These are phyloP conservation scores for Paramyrothecium sp. DNA, from an alignment of 2,329 filamentous ascomycete species.

Conservation along the genomic window DNA sequence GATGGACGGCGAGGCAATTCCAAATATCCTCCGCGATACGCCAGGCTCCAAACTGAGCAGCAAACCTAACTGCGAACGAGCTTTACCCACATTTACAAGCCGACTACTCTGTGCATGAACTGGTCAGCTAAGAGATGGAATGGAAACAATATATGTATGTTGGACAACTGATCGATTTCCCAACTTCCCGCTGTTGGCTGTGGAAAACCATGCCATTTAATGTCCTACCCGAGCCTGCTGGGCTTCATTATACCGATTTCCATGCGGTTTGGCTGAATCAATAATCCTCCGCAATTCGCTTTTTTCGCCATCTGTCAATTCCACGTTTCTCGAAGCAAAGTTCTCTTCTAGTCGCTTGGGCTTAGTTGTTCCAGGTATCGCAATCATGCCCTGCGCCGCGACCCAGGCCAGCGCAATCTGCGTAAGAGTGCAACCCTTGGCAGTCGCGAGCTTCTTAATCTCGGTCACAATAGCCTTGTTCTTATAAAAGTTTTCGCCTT, in stretches of 20 bases:
- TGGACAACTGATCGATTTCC: too few relatives aligned
- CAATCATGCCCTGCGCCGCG: slow-evolving; percentile 37
- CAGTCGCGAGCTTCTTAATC: slow-evolving; percentile 34
- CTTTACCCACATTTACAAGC: too few relatives aligned
- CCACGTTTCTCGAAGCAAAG: slow-evolving; percentile 32
- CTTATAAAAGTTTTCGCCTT: slow-evolving; percentile 44
- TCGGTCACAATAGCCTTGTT: slow-evolving; percentile 39
- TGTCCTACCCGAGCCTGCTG: not conserved
- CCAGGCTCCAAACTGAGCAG: too few relatives aligned
- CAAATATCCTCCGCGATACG: too few relatives aligned
- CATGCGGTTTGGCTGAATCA: slow-evolving; percentile 16
- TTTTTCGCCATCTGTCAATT: slow-evolving; percentile 34
- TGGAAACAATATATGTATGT: too few relatives aligned
- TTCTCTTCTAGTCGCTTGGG: slow-evolving; percentile 35
- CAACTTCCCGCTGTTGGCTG: too few relatives aligned
- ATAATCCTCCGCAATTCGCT: slow-evolving; percentile 35
- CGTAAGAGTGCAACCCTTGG: slow-evolving; percentile 24
- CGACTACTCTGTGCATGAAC: too few relatives aligned
- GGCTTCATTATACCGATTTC: not conserved
- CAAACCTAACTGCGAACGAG: too few relatives aligned
- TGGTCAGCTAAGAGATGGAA: too few relatives aligned
- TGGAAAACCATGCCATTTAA: too few relatives aligned
- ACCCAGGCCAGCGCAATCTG: slow-evolving; percentile 40
- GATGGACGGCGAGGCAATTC: too few relatives aligned
- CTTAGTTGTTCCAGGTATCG: slow-evolving; percentile 46